Conservation (phyloP, 1,139 yeast species). For the Debaryomyces sp. region DNA sequence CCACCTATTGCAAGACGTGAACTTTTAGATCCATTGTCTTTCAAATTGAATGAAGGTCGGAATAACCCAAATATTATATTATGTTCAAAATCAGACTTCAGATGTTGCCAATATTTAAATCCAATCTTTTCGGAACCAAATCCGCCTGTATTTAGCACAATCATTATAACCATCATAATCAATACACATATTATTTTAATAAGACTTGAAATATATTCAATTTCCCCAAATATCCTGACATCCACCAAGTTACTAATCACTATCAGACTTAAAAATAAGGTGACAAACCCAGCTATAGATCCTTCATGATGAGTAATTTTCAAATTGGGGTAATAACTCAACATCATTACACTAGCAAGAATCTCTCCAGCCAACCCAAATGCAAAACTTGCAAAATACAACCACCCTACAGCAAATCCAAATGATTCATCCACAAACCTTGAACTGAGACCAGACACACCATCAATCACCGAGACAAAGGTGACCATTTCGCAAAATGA, state of each 20-base stretch:
- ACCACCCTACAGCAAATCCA: slow-evolving; percentile 81
- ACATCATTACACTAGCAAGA: slow-evolving; percentile 76
- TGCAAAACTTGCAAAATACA: slow-evolving; percentile 75
- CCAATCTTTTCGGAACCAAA: slow-evolving; percentile 57
- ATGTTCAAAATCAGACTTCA: slow-evolving; percentile 50
- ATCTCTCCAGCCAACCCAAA: slow-evolving; percentile 79
- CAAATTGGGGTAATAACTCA: slow-evolving; percentile 62
- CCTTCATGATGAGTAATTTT: slow-evolving; percentile 50
- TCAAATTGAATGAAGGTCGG: slow-evolving; percentile 65
- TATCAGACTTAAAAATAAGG: slow-evolving; percentile 55
- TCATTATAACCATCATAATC: slow-evolving; percentile 63
- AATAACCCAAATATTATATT: slow-evolving; percentile 69
- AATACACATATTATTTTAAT: slow-evolving; percentile 59
- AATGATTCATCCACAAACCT: slow-evolving; percentile 84
- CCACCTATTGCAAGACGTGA: slow-evolving; percentile 60
- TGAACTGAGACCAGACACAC: slow-evolving; percentile 73
- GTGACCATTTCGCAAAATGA: slow-evolving; percentile 90
- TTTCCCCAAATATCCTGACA: slow-evolving; percentile 73
- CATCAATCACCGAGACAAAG: slow-evolving; percentile 78
- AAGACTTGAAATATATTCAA: slow-evolving; percentile 66
- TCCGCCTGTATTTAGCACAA: slow-evolving; percentile 56
- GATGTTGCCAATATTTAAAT: slow-evolving; percentile 64
- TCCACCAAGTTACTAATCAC: slow-evolving; percentile 62
- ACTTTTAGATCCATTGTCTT: slow-evolving; percentile 53
- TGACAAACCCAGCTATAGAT: slow-evolving; percentile 65